Evolutionary conservation across 2,329 filamentous ascomycete genomes (phyloP).

Genomic region (Fusarium keratoplasticum): DNA sequence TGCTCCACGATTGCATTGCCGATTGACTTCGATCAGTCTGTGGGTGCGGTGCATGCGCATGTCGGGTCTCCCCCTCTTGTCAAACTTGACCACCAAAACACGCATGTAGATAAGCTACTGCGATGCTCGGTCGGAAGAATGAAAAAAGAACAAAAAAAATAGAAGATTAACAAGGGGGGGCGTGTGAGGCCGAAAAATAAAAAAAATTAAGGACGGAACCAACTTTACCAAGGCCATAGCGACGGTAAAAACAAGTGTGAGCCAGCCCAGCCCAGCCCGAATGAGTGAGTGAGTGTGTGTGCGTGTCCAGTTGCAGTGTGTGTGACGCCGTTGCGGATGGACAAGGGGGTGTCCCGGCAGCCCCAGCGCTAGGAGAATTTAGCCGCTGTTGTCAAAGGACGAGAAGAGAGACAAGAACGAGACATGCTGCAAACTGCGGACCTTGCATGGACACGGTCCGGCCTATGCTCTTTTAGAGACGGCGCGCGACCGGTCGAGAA

Average conservation of each 20-base stretch:
- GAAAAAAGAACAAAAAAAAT: background rate
- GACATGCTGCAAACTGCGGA: background rate
- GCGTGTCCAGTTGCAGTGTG: slow-evolving; percentile 22
- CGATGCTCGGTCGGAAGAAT: slow-evolving; percentile 9
- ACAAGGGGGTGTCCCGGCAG: slow-evolving; percentile 38
- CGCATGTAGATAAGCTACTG: slow-evolving; percentile 29
- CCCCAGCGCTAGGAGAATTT: slow-evolving; percentile 45
- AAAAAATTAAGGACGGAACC: slow-evolving; percentile 18
- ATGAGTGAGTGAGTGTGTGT: slow-evolving; percentile 6
- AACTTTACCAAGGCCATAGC: slow-evolving; percentile 30
- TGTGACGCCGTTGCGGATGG: slow-evolving; percentile 40
- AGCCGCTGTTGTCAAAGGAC: slow-evolving; percentile 31
- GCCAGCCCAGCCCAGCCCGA: background rate
- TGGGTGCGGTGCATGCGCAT: background rate
- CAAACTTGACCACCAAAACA: background rate
- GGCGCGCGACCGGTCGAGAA: background rate
- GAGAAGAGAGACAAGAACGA: background rate
- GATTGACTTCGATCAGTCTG: background rate
- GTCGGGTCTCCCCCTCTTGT: background rate
- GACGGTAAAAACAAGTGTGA: slow-evolving; percentile 19
- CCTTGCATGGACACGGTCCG: background rate
- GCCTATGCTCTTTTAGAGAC: background rate
- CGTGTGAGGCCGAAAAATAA: slow-evolving; percentile 14
- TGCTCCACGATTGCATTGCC: background rate
- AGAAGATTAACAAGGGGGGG: slow-evolving; percentile 32